A percentile compares a stretch with the other conserved stretches of the same genome.
Evolutionary conservation across 1,284 basidiomycete genomes (phyloP).

Genomic region (Microbotryomycetes sp.): DNA sequence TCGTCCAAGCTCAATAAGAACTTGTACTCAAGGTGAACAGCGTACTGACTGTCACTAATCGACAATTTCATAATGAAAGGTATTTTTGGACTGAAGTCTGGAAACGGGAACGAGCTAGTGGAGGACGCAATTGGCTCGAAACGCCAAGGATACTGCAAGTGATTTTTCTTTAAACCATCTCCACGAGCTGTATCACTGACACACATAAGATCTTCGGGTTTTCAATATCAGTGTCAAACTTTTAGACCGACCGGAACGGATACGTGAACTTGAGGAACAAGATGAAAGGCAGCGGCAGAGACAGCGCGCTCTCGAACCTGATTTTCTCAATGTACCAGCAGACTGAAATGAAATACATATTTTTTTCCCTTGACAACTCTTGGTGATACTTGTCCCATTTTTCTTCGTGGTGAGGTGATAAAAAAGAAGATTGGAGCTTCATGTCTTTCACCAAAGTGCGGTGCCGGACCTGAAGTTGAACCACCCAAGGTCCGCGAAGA

Average conservation of each 20-base stretch:
- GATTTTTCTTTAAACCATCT: background rate
- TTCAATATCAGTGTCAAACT: constrained; percentile 11
- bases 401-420: too few relatives aligned
- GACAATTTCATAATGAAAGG: constrained; percentile 22
- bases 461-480: too few relatives aligned
- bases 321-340: too few relatives aligned
- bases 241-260: constrained; percentile 11
- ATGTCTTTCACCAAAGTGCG: too few relatives aligned
- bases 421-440: too few relatives aligned
- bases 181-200: background rate
- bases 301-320: background rate
- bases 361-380: too few relatives aligned
- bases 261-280: constrained; percentile 18
- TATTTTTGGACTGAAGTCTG: constrained; percentile 94
- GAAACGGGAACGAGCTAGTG: constrained; percentile 82
- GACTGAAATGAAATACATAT: too few relatives aligned
- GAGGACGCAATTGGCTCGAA: constrained; percentile 64
- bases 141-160: constrained; percentile 74
- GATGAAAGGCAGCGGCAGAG: background rate
- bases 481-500: too few relatives aligned
- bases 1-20: background rate
- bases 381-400: too few relatives aligned
- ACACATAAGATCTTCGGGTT: background rate
- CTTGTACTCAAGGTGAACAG: too few relatives aligned
- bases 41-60: background rate